Conservation (phyloP, 73 alveolate species). For the Loxodes magnus region DNA sequence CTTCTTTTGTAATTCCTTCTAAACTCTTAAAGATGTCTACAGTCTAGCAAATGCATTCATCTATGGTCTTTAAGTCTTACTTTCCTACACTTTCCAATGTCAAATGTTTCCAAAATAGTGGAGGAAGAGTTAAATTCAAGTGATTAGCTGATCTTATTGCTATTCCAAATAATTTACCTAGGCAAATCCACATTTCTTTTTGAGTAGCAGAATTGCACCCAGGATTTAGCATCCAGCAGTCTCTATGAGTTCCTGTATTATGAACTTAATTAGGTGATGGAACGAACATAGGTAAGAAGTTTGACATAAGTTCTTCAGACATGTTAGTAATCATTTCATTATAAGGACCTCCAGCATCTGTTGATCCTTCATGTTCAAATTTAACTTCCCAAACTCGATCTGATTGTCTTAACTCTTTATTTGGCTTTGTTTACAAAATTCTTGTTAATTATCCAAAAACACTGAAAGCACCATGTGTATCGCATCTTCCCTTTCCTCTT, state of each 20-base stretch:
- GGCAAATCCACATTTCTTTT: slow-evolving; percentile 43
- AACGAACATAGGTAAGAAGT: slow-evolving; percentile 34
- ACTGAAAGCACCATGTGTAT: background rate
- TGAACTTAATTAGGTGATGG: slow-evolving; percentile 45
- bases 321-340: slow-evolving; percentile 53
- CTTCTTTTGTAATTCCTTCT: slow-evolving; percentile 8
- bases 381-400: slow-evolving; percentile 39
- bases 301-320: slow-evolving; percentile 44
- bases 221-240: slow-evolving; percentile 52
- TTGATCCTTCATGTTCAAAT: slow-evolving; percentile 47
- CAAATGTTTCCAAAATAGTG: slow-evolving; percentile 66
- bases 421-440: background rate
- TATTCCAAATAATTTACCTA: slow-evolving; percentile 76
- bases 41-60: slow-evolving; percentile 19
- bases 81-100: slow-evolving; percentile 10
- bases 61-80: slow-evolving; percentile 17
- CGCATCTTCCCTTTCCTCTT: background rate
- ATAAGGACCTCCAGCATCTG: slow-evolving; percentile 76
- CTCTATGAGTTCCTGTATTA: slow-evolving; percentile 49
- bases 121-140: slow-evolving; percentile 64
- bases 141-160: slow-evolving; percentile 60
- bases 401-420: slow-evolving; percentile 9
- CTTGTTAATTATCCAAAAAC: slow-evolving; percentile 9
- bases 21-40: slow-evolving; percentile 13
- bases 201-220: slow-evolving; percentile 14